Percentiles rank a stretch among this genome's conserved stretches.
phyloP scores from a whole-genome alignment of 352 stramenopile species.

The Phytophthora constricta region DNA sequence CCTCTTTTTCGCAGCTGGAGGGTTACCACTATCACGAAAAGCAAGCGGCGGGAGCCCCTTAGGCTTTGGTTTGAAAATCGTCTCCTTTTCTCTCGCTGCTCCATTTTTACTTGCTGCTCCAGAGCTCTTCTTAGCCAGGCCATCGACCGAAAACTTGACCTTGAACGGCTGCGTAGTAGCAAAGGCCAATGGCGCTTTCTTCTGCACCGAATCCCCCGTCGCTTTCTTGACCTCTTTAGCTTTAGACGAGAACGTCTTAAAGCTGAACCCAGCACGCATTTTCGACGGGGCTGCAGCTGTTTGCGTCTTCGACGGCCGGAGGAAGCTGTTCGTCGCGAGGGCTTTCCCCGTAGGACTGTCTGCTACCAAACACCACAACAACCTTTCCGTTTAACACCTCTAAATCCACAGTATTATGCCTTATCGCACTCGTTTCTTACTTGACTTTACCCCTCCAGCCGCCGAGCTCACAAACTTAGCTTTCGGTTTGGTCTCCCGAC shows the following conservation, averaged over 20 bases:
- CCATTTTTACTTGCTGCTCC: not conserved
- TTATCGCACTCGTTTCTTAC: constrained; percentile 17
- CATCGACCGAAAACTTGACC: constrained; percentile 23
- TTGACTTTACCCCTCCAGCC: constrained; percentile 4
- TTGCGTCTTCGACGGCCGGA: constrained; percentile 3
- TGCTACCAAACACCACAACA: constrained; percentile 1
- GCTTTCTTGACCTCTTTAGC: constrained; percentile 5
- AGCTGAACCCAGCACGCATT: constrained; percentile 26
- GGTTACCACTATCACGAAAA: constrained; percentile 33
- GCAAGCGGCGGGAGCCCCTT: constrained; percentile 17
- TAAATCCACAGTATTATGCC: not conserved
- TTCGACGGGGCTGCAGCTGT: constrained; percentile 9
- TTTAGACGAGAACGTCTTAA: constrained; percentile 33
- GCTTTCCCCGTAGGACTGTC: constrained; percentile 7
- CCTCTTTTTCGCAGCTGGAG: constrained; percentile 33
- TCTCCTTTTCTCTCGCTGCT: constrained; percentile 4
- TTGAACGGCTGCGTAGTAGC: constrained; percentile 20
- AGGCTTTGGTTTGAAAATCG: constrained; percentile 15
- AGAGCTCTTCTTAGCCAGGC: constrained; percentile 15
- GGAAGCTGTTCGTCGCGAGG: constrained; percentile 24
- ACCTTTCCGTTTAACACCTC: constrained; percentile 3
- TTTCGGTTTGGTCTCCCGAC: constrained; percentile 26
- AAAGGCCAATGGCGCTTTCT: constrained; percentile 10
- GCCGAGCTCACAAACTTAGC: constrained; percentile 19
- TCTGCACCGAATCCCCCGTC: not conserved